A percentile compares a stretch with the other conserved stretches of the same genome.
phyloP scores from a whole-genome alignment of 441 rosid genomes.

The Aleurites moluccanus region DNA sequence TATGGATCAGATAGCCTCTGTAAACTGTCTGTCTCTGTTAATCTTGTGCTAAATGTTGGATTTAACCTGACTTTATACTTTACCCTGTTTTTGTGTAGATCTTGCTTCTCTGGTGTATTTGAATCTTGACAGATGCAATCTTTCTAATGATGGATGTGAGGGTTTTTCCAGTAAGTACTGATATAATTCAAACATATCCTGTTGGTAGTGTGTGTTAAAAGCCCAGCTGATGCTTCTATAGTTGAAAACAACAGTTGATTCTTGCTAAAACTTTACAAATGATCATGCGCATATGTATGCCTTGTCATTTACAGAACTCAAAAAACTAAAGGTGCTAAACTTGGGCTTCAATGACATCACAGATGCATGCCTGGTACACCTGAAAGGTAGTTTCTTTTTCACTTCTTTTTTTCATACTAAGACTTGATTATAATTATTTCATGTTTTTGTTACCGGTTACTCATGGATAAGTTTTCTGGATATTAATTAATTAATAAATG shows the following conservation, averaged over 20 bases:
- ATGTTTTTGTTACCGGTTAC: neutral
- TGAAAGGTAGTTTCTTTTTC: conserved; percentile 51
- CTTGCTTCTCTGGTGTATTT: conserved; percentile 45
- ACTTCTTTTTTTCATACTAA: neutral
- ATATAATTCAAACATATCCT: neutral
- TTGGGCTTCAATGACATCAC: conserved; percentile 84
- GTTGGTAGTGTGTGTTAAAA: neutral
- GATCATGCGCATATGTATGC: neutral
- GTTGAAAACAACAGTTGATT: neutral
- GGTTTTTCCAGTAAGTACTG: conserved; percentile 48
- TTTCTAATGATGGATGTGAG: conserved; percentile 61
- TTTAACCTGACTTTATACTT: neutral
- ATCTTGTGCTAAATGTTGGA: neutral
- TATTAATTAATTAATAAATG: neutral
- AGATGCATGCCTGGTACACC: conserved; percentile 73
- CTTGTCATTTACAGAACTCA: conserved; percentile 42
- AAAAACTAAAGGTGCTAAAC: conserved; percentile 64
- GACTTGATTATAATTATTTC: neutral
- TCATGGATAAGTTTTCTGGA: neutral
- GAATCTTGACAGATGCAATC: conserved; percentile 57
- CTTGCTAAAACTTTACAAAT: neutral
- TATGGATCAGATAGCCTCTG: neutral
- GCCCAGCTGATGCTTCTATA: no score
- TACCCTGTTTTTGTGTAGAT: conserved; percentile 38
- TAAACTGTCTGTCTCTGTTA: neutral